These are phyloP conservation scores for Conticribra guillardii DNA, from an alignment of 108 stramenopile species.

Conservation along the genomic window DNA sequence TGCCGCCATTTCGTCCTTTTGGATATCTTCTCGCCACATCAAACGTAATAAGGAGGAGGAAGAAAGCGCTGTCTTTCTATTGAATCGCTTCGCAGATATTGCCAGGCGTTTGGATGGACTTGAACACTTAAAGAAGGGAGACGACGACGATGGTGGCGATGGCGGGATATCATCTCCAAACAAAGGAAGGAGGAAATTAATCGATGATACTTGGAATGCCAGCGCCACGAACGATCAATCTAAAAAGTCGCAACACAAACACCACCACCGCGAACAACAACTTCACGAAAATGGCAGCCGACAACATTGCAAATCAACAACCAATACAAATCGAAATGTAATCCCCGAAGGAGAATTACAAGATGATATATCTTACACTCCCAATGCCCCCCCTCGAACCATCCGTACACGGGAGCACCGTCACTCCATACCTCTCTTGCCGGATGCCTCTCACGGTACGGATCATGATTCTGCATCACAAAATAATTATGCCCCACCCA, in stretches of 20 bases:
- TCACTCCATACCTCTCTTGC: background rate
- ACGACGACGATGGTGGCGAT: too few species aligned
- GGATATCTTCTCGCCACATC: background rate
- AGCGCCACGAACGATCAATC: too few species aligned
- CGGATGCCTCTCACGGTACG: background rate
- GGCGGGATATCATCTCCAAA: too few species aligned
- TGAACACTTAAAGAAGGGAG: too few species aligned
- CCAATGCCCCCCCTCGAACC: background rate
- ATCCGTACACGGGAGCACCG: background rate
- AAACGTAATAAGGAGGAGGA: background rate
- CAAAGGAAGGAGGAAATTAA: too few species aligned
- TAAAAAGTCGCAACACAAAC: too few species aligned
- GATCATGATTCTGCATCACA: background rate
- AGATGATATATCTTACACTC: background rate
- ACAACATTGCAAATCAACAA: background rate
- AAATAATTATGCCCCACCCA: too few species aligned
- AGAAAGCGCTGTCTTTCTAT: background rate
- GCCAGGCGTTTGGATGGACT: too few species aligned
- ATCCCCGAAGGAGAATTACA: background rate
- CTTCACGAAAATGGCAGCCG: background rate
- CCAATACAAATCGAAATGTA: background rate
- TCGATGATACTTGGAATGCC: too few species aligned
- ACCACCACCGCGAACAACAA: too few species aligned
- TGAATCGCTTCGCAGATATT: too few species aligned
- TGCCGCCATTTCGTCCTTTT: slow-evolving; percentile 24